phyloP scores from a whole-genome alignment of 2,329 filamentous ascomycete species.

The Pseudogymnoascus sp. region DNA sequence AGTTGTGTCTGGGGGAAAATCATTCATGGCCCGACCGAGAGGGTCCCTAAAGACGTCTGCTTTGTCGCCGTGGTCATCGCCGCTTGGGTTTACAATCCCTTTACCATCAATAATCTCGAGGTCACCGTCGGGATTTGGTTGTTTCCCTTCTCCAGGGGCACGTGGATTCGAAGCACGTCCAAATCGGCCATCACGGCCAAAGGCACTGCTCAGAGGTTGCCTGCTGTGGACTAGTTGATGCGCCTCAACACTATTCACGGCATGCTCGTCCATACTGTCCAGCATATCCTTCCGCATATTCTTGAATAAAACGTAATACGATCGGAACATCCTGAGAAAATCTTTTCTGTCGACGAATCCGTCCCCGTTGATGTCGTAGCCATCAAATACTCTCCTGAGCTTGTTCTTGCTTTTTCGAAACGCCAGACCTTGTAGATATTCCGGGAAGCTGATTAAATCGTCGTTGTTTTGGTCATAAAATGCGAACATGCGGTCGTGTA shows the following conservation, averaged over 20 bases:
- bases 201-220: conserved; percentile 66
- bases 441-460: conserved; percentile 81
- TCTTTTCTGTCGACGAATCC: conserved; percentile 79
- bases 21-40: background rate
- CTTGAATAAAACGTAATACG: conserved; percentile 85
- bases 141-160: conserved; percentile 53
- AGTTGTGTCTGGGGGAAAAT: background rate
- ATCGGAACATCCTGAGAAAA: conserved; percentile 83
- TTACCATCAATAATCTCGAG: conserved; percentile 54
- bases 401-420: conserved; percentile 61
- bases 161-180: conserved; percentile 54
- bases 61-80: conserved; percentile 37
- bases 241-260: conserved; percentile 65
- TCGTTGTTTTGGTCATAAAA: conserved; percentile 93
- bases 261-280: conserved; percentile 68
- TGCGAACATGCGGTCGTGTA: conserved; percentile 92
- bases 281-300: conserved; percentile 82
- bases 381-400: conserved; percentile 68
- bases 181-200: conserved; percentile 64
- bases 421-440: conserved; percentile 79
- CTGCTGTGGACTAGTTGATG: conserved; percentile 68
- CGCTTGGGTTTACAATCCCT: conserved; percentile 51
- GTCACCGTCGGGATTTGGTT: conserved; percentile 53
- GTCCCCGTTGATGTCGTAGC: conserved; percentile 85
- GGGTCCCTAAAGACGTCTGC: background rate